Evolutionary conservation across 805 yeast species (phyloP).

Genomic region (Jamesozyma spencerorum): DNA sequence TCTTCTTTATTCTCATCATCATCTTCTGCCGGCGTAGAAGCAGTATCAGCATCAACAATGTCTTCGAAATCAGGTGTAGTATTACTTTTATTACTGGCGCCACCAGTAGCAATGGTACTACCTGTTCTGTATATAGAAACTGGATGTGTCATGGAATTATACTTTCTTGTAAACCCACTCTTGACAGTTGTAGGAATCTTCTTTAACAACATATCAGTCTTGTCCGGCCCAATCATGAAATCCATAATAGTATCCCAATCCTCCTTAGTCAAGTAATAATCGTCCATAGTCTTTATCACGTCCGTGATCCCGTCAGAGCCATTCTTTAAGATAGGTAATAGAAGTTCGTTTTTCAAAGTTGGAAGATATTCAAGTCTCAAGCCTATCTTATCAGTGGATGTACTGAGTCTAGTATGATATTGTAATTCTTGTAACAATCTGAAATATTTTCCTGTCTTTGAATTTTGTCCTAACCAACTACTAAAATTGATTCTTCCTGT

Average conservation of each 20-base stretch:
- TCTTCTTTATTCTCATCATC: slow-evolving; percentile 23
- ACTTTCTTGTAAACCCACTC: slow-evolving; percentile 76
- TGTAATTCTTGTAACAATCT: slow-evolving; percentile 80
- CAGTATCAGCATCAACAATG: slow-evolving; percentile 29
- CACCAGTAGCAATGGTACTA: slow-evolving; percentile 36
- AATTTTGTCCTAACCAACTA: slow-evolving; percentile 82
- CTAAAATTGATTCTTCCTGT: slow-evolving; percentile 70
- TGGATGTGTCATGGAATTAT: slow-evolving; percentile 73
- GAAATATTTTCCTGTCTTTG: slow-evolving; percentile 68
- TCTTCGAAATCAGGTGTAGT: slow-evolving; percentile 31
- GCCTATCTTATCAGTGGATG: slow-evolving; percentile 66
- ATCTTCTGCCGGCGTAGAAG: slow-evolving; percentile 23
- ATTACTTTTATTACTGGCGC: slow-evolving; percentile 9
- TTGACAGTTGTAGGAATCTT: slow-evolving; percentile 70
- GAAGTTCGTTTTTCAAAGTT: slow-evolving; percentile 44
- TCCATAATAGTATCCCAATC: slow-evolving; percentile 90
- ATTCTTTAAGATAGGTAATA: slow-evolving; percentile 45
- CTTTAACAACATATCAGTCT: slow-evolving; percentile 40
- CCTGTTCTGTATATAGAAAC: slow-evolving; percentile 74
- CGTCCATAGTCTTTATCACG: slow-evolving; percentile 68
- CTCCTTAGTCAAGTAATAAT: slow-evolving; percentile 75
- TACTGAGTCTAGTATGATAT: slow-evolving; percentile 72
- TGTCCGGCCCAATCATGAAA: slow-evolving; percentile 59
- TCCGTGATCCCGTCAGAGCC: slow-evolving; percentile 58
- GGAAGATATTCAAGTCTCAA: slow-evolving; percentile 73